Evolutionary conservation across 345 rosid genomes (phyloP), one percentile per base, ranked within the genome.

Genomic region (Citrus hindsii): DNA sequence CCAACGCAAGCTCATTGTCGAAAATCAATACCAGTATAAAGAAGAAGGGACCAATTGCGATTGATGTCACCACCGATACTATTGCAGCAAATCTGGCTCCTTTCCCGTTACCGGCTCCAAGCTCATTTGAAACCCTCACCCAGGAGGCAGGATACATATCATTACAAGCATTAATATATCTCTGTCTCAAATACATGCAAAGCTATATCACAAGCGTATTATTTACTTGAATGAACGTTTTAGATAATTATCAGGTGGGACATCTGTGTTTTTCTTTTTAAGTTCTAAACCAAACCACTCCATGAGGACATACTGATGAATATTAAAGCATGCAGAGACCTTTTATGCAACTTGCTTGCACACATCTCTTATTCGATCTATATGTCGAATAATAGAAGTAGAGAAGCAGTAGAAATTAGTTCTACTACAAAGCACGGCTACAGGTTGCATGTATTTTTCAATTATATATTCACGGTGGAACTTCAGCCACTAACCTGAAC

Each of bases 21-120:
- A 84, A 77, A 0, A 85, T 2, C 78, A 93, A 42, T n/a, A 93
- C 73, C 14, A 93, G 30, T 9, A 89, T 30, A 83, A 92, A 90
- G 69, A 92, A 90, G 65, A 90, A 61, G 14, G 85, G 14, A 32
- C 98, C 98, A 5, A 95, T 91, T 3, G 81, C 33, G 1, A 72
- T 22, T 33, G 98, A 92, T 27, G 94, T 89, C 60, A 58, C n/a
- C 38, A 91, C 94, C 0, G 98, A 83, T 5, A 92, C 88, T 1
- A 30, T 56, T 42, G 92, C 83, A 0, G 98, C 98, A 67, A 92
- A 93, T 80, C 79, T 93, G 1, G 98, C 98, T 77, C 90, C 98
- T 73, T 82, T 89, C 7, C 98, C 95, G 37, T 92, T 93, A 0
- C 98, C 97, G 1, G 98, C 97, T 30, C 98, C 98, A 38, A 95